A percentile compares a stretch with the other conserved stretches of the same genome.
phyloP scores from a whole-genome alignment of 176 grass and related monocot genomes.

The Oropetium thomaeum region DNA sequence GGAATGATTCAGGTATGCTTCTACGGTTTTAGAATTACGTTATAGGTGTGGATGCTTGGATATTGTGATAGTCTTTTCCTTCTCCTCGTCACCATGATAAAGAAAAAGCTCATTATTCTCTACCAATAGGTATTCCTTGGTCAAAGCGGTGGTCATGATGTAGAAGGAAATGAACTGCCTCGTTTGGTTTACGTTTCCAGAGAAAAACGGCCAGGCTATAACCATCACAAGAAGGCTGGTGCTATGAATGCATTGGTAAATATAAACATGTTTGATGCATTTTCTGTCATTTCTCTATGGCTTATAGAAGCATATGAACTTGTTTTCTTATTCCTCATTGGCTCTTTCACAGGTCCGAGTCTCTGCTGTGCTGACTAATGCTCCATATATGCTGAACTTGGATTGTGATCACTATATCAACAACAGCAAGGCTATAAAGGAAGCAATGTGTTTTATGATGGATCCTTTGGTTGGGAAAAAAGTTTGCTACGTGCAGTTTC shows the following conservation, averaged over 20 bases:
- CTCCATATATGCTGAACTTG: conserved; percentile 81
- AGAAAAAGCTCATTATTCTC: background rate
- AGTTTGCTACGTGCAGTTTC: conserved; percentile 91
- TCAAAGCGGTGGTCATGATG: conserved; percentile 87
- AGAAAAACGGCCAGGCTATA: conserved; percentile 89
- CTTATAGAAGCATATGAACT: conserved; percentile 15
- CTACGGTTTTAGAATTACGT: background rate
- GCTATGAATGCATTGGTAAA: conserved; percentile 92
- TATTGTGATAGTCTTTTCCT: background rate
- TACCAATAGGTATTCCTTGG: conserved; percentile 80
- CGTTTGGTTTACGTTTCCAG: conserved; percentile 94
- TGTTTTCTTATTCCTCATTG: background rate
- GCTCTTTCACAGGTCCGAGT: conserved; percentile 45
- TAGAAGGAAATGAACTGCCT: conserved; percentile 85
- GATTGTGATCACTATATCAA: conserved; percentile 98
- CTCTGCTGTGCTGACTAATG: conserved; percentile 60
- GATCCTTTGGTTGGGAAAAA: conserved; percentile 85
- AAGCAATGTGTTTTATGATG: conserved; percentile 99
- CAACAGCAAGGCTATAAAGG: conserved; percentile 81
- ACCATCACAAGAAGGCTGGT: conserved; percentile 95
- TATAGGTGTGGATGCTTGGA: background rate
- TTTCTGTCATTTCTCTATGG: background rate
- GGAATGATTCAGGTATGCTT: conserved; percentile 92
- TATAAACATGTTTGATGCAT: background rate
- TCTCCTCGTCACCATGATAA: background rate